phyloP scores from a whole-genome alignment of 176 grass and related monocot genomes.

The Aegilops longissima region DNA sequence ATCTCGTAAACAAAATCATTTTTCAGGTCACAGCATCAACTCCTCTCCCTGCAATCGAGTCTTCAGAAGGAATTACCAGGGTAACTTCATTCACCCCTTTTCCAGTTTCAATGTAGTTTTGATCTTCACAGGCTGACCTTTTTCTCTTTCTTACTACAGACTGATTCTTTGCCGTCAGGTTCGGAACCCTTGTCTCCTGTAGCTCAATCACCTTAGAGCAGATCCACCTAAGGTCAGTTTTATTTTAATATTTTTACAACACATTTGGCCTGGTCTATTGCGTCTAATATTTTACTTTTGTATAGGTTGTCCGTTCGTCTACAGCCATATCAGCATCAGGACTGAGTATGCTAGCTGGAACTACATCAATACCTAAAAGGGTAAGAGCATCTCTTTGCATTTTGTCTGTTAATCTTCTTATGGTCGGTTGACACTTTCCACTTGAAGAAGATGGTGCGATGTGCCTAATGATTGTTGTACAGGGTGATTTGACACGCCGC shows the following conservation, averaged over 20 bases:
- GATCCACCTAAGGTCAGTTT: slow-evolving; percentile 36
- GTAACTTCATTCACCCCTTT: slow-evolving; percentile 22
- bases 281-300: slow-evolving; percentile 37
- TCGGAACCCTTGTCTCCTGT: slow-evolving; percentile 32
- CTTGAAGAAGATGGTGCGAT: too few species aligned
- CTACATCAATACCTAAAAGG: too few species aligned
- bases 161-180: slow-evolving; percentile 36
- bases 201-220: slow-evolving; percentile 30
- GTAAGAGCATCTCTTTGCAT: too few species aligned
- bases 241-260: slow-evolving; percentile 3
- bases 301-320: slow-evolving; percentile 50
- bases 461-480: too few species aligned
- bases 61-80: slow-evolving; percentile 38
- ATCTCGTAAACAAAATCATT: neutral
- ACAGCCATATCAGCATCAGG: neutral
- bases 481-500: too few species aligned
- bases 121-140: slow-evolving; percentile 5
- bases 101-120: neutral
- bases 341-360: too few species aligned
- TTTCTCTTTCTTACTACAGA: slow-evolving; percentile 28
- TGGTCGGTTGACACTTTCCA: too few species aligned
- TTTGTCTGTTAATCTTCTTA: too few species aligned
- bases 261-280: neutral
- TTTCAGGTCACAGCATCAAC: slow-evolving; percentile 48
- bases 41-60: slow-evolving; percentile 50